Percentiles rank a stretch among this genome's conserved stretches.
These are phyloP conservation scores for Paraurostyla sp. DNA, from an alignment of 73 alveolate genomes.

Conservation along the genomic window DNA sequence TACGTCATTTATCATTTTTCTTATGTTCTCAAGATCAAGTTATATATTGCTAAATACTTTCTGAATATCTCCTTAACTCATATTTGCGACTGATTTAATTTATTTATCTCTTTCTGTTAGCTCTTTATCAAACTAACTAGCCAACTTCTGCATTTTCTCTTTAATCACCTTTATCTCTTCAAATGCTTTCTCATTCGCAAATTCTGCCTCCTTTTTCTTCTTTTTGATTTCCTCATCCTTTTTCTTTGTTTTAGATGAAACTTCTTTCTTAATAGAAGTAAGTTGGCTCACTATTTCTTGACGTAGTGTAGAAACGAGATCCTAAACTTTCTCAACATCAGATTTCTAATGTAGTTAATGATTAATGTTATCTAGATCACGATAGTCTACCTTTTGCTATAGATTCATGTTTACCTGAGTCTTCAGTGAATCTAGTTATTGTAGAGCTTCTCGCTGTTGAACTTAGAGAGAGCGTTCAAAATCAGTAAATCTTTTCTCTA, in stretches of 20 bases:
- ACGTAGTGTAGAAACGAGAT: neutral
- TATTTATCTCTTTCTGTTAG: conserved; percentile 59
- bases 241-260: neutral
- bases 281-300: conserved; percentile 4
- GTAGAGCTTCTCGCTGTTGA: neutral
- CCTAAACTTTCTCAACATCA: conserved; percentile 31
- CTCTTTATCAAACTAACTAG: conserved; percentile 54
- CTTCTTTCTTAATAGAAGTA: conserved; percentile 25
- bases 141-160: conserved; percentile 50
- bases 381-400: conserved; percentile 27
- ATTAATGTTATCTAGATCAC: conserved; percentile 51
- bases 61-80: conserved; percentile 31
- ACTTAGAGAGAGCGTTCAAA: conserved; percentile 47
- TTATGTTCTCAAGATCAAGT: conserved; percentile 34
- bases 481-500: conserved; percentile 24
- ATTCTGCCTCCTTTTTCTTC: conserved; percentile 33
- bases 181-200: conserved; percentile 16
- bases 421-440: conserved; percentile 27
- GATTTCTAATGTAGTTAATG: neutral
- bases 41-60: neutral
- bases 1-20: conserved; percentile 24
- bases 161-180: conserved; percentile 45
- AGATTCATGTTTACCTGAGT: conserved; percentile 7
- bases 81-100: neutral
- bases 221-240: conserved; percentile 41